A percentile compares a stretch with the other conserved stretches of the same genome.
phyloP scores from a whole-genome alignment of 1,284 basidiomycete species.

The Pholiota adiposa region DNA sequence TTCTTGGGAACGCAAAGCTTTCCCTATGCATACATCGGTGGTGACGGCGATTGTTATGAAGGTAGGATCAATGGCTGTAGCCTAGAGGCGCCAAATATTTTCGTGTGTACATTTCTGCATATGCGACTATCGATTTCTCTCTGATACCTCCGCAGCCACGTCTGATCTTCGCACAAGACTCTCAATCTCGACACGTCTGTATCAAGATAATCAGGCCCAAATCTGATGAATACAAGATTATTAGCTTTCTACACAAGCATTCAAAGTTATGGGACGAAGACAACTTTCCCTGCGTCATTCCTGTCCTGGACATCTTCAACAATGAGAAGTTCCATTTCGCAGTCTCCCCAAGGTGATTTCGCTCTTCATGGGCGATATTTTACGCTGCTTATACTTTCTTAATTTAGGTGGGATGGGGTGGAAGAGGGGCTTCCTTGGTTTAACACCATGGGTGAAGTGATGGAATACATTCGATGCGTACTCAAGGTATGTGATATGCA shows the following conservation, averaged over 20 bases:
- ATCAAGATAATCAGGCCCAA: constrained; percentile 21
- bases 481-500: not conserved
- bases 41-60: not conserved
- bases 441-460: not conserved
- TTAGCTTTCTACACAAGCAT: constrained; percentile 13
- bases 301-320: constrained; percentile 22
- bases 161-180: constrained; percentile 24
- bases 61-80: not conserved
- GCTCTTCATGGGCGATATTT: not conserved
- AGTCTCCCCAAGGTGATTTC: constrained; percentile 26
- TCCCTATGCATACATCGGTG: not conserved
- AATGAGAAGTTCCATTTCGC: constrained; percentile 20
- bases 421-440: not conserved
- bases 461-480: not conserved
- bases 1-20: not conserved
- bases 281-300: constrained; percentile 14
- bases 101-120: not conserved
- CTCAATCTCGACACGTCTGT: constrained; percentile 21
- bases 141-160: not conserved
- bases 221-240: constrained; percentile 20
- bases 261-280: not conserved
- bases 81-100: too few relatives aligned
- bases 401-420: constrained; percentile 12
- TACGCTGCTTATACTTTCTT: not conserved
- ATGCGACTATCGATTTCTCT: too few relatives aligned